phyloP scores from a whole-genome alignment of 192 early-diverging fungal genomes.

The Backusella macrospora region DNA sequence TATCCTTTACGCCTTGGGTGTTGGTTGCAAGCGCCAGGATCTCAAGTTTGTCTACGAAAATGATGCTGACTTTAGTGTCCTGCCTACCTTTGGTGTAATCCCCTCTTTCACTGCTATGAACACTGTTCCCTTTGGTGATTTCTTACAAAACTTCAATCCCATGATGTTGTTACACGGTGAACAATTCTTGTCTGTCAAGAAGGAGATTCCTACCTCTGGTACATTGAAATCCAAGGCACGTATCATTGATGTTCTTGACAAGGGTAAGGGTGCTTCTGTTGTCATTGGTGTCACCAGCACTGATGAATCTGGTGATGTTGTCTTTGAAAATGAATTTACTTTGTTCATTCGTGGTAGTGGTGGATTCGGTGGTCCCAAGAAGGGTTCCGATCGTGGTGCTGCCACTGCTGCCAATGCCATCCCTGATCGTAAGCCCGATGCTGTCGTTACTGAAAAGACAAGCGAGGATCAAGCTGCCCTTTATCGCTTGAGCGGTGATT shows the following conservation, averaged over 20 bases:
- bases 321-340: constrained; percentile 89
- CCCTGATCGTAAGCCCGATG: constrained; percentile 87
- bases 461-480: constrained; percentile 90
- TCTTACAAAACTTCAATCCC: constrained; percentile 80
- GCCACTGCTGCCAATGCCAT: constrained; percentile 79
- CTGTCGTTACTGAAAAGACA: constrained; percentile 84
- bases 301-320: constrained; percentile 73
- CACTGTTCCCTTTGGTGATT: constrained; percentile 69
- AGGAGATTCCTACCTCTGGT: constrained; percentile 84
- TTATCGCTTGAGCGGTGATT: constrained; percentile 93
- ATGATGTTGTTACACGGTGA: constrained; percentile 99
- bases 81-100: constrained; percentile 94
- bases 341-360: constrained; percentile 94
- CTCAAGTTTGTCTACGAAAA: constrained; percentile 94
- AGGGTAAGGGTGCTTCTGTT: constrained; percentile 90
- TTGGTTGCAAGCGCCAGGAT: constrained; percentile 88
- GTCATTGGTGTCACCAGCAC: constrained; percentile 81
- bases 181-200: constrained; percentile 90
- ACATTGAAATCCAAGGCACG: constrained; percentile 74
- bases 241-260: constrained; percentile 95
- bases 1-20: constrained; percentile 92
- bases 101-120: constrained; percentile 75
- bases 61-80: constrained; percentile 74
- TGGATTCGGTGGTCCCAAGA: constrained; percentile 83
- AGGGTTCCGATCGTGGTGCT: constrained; percentile 70